These are phyloP conservation scores for Metarhizium humberi DNA, from an alignment of 2,329 filamentous ascomycete species.

Conservation along the genomic window DNA sequence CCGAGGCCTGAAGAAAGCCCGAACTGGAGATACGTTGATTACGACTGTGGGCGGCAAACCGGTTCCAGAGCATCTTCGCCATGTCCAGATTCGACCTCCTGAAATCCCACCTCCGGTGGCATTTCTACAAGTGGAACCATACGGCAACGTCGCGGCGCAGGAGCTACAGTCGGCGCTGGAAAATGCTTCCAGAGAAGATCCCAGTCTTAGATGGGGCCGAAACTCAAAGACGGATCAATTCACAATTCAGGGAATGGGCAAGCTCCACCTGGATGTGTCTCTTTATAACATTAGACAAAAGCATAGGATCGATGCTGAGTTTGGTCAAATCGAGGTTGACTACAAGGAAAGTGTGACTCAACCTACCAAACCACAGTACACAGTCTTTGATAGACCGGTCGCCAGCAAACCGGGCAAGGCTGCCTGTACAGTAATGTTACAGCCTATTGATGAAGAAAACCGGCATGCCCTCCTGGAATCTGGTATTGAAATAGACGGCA, in stretches of 20 bases:
- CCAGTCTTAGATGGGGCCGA: slow-evolving; percentile 74
- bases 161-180: slow-evolving; percentile 67
- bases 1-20: slow-evolving; percentile 78
- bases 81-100: slow-evolving; percentile 77
- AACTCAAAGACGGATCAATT: slow-evolving; percentile 92
- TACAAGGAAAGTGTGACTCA: slow-evolving; percentile 75
- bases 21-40: slow-evolving; percentile 88
- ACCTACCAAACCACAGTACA: slow-evolving; percentile 45
- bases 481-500: slow-evolving; percentile 55
- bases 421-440: slow-evolving; percentile 59
- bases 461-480: slow-evolving; percentile 29
- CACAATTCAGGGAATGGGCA: slow-evolving; percentile 90
- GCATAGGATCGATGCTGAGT: slow-evolving; percentile 77
- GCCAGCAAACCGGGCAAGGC: slow-evolving; percentile 74
- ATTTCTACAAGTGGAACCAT: slow-evolving; percentile 84
- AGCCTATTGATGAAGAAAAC: slow-evolving; percentile 43
- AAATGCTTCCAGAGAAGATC: slow-evolving; percentile 81
- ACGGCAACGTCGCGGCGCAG: slow-evolving; percentile 70
- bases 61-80: slow-evolving; percentile 59
- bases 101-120: slow-evolving; percentile 89
- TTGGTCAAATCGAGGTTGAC: slow-evolving; percentile 88
- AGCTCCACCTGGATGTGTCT: slow-evolving; percentile 89
- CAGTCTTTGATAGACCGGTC: slow-evolving; percentile 68
- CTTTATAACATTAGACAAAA: slow-evolving; percentile 80
- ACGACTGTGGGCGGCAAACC: slow-evolving; percentile 54